Percentiles rank a stretch among this genome's conserved stretches.
Evolutionary conservation across 2,329 filamentous ascomycete species (phyloP).

Genomic region (Stachybotrys echinatus): DNA sequence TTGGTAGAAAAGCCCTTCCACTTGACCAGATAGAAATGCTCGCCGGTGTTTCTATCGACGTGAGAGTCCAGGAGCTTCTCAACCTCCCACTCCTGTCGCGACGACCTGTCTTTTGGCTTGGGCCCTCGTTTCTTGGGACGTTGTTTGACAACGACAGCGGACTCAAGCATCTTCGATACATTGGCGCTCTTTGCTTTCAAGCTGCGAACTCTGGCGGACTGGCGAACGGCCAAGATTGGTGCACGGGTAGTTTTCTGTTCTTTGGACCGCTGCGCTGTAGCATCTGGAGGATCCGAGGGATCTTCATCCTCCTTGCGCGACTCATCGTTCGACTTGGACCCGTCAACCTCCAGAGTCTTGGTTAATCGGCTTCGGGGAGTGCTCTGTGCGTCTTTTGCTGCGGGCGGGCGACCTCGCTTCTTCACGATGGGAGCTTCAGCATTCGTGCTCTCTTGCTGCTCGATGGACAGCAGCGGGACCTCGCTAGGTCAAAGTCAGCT

Average conservation of each 20-base stretch:
- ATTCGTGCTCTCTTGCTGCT: neutral
- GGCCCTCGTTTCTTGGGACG: neutral
- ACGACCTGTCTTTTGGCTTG: constrained; percentile 8
- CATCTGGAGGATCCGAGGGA: no score
- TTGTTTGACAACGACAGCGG: neutral
- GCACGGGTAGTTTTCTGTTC: no score
- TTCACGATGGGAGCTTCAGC: neutral
- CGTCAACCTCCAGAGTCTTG: neutral
- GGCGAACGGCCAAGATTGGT: no score
- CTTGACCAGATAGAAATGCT: constrained; percentile 43
- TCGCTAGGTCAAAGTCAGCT: neutral
- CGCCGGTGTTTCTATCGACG: constrained; percentile 29
- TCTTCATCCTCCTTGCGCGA: neutral
- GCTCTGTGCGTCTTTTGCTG: neutral
- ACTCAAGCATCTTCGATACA: neutral
- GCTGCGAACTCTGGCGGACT: neutral
- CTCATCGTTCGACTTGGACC: neutral
- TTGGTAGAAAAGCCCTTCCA: constrained; percentile 42
- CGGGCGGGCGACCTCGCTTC: neutral
- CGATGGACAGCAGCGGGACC: neutral
- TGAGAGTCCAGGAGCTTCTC: constrained; percentile 38
- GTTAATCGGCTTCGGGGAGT: neutral
- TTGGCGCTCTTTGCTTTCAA: neutral
- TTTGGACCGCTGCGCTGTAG: neutral
- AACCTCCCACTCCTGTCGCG: constrained; percentile 36